phyloP scores from a whole-genome alignment of 345 rosid genomes.

The Sonneratia caseolaris region DNA sequence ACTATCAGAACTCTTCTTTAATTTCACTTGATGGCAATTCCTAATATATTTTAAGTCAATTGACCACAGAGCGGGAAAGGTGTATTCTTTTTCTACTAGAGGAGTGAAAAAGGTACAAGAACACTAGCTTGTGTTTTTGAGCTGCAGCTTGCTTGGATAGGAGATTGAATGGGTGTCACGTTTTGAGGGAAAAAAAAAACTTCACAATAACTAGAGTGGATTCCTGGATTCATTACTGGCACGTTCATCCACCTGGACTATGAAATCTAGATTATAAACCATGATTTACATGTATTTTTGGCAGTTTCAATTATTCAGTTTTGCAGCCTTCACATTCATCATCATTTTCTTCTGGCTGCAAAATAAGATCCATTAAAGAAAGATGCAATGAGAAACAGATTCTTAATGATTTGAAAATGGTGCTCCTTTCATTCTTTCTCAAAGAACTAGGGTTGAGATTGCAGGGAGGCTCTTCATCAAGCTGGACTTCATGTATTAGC shows the following conservation, averaged over 20 bases:
- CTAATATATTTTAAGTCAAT: neutral
- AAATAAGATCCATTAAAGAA: neutral
- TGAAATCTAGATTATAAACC: neutral
- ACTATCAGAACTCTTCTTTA: neutral
- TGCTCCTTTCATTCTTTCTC: neutral
- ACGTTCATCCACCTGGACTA: neutral
- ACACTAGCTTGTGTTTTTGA: too few species aligned
- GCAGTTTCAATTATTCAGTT: neutral
- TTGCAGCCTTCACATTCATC: neutral
- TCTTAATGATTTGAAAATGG: neutral
- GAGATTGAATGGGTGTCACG: too few species aligned
- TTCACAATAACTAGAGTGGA: neutral
- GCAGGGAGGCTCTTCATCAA: neutral
- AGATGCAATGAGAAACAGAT: neutral
- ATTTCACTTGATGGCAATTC: neutral
- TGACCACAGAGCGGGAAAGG: too few species aligned
- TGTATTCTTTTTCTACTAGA: neutral
- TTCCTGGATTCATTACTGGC: neutral
- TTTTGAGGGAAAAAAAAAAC: neutral
- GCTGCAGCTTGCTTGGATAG: too few species aligned
- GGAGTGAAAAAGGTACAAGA: neutral
- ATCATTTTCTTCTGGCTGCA: neutral
- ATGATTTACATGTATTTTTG: neutral
- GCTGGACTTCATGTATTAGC: neutral
- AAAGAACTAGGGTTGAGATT: neutral